Percentiles rank a stretch among this genome's conserved stretches.
Conservation (phyloP, 2,329 filamentous ascomycete species). For the Epichloe gansuensis region DNA sequence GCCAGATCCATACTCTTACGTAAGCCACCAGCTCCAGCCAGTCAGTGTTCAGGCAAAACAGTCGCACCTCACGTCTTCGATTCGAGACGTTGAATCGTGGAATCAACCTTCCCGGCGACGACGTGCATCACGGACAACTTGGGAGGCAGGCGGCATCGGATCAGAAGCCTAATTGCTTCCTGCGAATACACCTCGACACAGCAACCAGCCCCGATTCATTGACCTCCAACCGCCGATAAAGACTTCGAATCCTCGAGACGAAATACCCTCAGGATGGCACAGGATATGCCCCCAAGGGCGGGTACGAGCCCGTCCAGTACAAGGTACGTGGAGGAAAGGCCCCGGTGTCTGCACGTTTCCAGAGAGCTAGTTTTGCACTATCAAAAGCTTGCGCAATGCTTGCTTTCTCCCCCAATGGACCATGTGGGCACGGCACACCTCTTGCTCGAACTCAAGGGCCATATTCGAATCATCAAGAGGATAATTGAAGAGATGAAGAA, state of each 20-base stretch:
- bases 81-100: neutral
- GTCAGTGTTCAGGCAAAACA: neutral
- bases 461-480: too few species aligned
- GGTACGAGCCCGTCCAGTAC: constrained; percentile 95
- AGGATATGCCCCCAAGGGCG: constrained; percentile 92
- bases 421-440: too few species aligned
- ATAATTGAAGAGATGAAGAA: too few species aligned
- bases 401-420: too few species aligned
- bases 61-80: neutral
- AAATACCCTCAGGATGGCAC: constrained; percentile 57
- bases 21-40: neutral
- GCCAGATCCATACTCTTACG: neutral
- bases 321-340: constrained; percentile 48
- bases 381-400: too few species aligned
- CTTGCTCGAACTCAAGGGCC: too few species aligned
- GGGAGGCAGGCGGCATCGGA: constrained; percentile 1
- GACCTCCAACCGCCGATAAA: neutral
- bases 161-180: neutral
- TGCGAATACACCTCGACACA: neutral
- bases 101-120: neutral
- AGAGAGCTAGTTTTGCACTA: too few species aligned
- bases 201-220: neutral
- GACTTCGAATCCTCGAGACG: neutral
- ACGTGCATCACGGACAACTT: neutral
- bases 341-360: neutral